These are phyloP conservation scores for Gracilaria gracilis DNA, from an alignment of 23 red algal species.

Conservation along the genomic window DNA sequence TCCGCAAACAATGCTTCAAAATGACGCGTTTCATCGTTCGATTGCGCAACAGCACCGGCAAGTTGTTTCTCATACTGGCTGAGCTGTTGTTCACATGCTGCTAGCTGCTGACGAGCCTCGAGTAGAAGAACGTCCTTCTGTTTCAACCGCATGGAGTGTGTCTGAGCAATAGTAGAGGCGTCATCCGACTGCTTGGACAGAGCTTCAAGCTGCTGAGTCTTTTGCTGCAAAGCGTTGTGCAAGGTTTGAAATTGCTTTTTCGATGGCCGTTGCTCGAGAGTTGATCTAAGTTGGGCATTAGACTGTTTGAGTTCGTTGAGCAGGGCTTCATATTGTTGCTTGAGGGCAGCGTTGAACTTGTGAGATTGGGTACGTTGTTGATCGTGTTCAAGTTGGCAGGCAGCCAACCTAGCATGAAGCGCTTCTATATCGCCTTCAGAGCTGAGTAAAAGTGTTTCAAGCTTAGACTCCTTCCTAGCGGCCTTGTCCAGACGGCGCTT, in stretches of 20 bases:
- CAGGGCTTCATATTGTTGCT: background rate
- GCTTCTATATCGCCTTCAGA: constrained; percentile 20
- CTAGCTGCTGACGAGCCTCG: background rate
- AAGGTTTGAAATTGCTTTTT: constrained; percentile 5
- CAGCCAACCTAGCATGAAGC: background rate
- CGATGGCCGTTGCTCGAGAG: background rate
- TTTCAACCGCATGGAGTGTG: background rate
- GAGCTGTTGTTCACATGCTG: background rate
- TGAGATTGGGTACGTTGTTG: background rate
- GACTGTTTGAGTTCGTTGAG: constrained; percentile 18
- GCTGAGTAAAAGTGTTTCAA: constrained; percentile 7
- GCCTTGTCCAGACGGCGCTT: constrained; percentile 20
- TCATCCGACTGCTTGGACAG: background rate
- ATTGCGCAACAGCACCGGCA: background rate
- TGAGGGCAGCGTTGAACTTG: background rate
- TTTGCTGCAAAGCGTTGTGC: background rate
- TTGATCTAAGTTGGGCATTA: background rate
- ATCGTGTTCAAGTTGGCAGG: background rate
- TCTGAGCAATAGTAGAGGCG: background rate
- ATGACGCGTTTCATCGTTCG: constrained; percentile 5
- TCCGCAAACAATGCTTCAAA: constrained; percentile 5
- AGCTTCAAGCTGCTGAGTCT: background rate
- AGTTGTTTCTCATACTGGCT: constrained; percentile 1
- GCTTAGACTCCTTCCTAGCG: background rate
- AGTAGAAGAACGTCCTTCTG: background rate